Base-by-base conservation (phyloP, 441 rosid species). In the Adansonia rubrostipa region DNA sequence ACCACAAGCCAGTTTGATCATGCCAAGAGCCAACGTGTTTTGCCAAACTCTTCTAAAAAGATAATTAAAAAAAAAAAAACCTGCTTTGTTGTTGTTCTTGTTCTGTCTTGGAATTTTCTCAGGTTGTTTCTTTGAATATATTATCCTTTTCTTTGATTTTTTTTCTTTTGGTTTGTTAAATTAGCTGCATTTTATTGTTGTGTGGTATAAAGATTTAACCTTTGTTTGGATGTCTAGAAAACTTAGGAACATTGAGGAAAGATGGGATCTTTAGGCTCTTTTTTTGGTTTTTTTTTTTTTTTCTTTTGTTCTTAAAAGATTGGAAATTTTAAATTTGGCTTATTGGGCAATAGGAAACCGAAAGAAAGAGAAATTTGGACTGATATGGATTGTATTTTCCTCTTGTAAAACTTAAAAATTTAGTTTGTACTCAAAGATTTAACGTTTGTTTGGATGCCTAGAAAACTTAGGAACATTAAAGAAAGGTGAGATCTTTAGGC, bases 41-140 rank as follows among this genome's bases (percentile, higher is more conserved):
- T 71, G 28, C 42, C 58, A 4, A 72, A 72, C 67, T 60, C 77
- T 42, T 45, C 36, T 22, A 1, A 44, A 17, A 9, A 10, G 6
- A 67, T 6, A 9, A 68, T 6, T 15, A 10, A 6, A 22, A 10
- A 11, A 2, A 73, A 44, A 20, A 5, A 14, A 1, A 17, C 4
- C n/a, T 9, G 36, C 9, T 28, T 0, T 20, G 40, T 36, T 36
- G 63, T 75, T 17, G 19, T 50, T 44, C 42, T 20, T 22, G 20
- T 44, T 14, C 19, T 36, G 40, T 56, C 22, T 74, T 56, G 24
- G 22, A 14, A n/a, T 28, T 54, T 54, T 33, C 61, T 60, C 69
- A 71, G 92, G 98, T 90, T 83, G 72, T 63, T 71, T 65, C 67
- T 67, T 63, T 69, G 63, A 53, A 15, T 33, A 9, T 1, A 10